Evolutionary conservation across 441 rosid genomes (phyloP).

Genomic region (Iberis amara): DNA sequence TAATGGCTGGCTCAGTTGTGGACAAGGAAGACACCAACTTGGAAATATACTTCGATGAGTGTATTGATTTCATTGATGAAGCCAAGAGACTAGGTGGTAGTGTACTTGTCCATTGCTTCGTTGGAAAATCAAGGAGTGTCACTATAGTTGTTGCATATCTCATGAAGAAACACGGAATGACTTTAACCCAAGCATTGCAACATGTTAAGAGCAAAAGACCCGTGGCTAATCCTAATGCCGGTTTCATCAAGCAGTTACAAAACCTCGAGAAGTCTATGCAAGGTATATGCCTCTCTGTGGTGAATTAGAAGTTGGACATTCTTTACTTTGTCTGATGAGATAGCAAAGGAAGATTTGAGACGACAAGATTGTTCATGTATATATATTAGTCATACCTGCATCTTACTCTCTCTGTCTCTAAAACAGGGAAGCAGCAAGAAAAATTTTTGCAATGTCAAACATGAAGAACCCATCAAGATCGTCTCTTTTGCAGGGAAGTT

Average conservation of each 20-base stretch:
- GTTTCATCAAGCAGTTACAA: slow-evolving; percentile 55
- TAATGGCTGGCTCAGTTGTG: slow-evolving; percentile 39
- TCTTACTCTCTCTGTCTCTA: no score
- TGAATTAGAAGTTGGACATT: slow-evolving; percentile 12
- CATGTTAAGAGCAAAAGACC: slow-evolving; percentile 54
- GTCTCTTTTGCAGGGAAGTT: no score
- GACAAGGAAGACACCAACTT: slow-evolving; percentile 69
- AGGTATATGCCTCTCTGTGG: slow-evolving; percentile 29
- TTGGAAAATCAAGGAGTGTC: slow-evolving; percentile 77
- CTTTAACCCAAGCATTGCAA: slow-evolving; percentile 50
- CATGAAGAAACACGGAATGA: slow-evolving; percentile 67
- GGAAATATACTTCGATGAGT: slow-evolving; percentile 58
- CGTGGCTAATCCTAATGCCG: slow-evolving; percentile 60
- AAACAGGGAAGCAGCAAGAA: no score
- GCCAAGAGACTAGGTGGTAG: slow-evolving; percentile 63
- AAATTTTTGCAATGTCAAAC: no score
- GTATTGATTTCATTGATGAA: slow-evolving; percentile 68
- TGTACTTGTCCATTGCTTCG: slow-evolving; percentile 82
- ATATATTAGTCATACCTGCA: no score
- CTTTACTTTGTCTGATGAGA: background rate
- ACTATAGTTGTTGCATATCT: slow-evolving; percentile 69
- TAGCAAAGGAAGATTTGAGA: no score
- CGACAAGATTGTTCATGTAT: no score
- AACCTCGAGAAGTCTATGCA: slow-evolving; percentile 47
- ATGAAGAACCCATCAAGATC: no score